These are phyloP conservation scores for Tarenaya hassleriana DNA, from an alignment of 345 rosid species.

Conservation along the genomic window DNA sequence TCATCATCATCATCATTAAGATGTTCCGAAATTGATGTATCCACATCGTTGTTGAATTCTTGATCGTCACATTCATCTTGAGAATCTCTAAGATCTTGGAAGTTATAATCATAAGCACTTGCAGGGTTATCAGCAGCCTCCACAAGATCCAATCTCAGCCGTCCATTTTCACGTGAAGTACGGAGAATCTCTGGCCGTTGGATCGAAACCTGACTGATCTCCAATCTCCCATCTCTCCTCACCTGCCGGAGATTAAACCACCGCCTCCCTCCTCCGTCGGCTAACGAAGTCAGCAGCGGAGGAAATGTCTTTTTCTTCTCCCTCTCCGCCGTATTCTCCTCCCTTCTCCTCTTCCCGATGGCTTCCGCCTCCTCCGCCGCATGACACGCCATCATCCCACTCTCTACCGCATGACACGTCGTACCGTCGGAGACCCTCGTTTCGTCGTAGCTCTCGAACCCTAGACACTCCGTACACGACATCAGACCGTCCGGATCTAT, in stretches of 20 bases:
- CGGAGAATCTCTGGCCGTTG: constrained; percentile 53
- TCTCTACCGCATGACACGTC: constrained; percentile 5
- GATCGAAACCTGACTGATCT: constrained; percentile 51
- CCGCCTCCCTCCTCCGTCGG: constrained; percentile 51
- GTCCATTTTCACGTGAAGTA: constrained; percentile 49
- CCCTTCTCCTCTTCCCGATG: constrained; percentile 20
- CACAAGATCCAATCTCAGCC: constrained; percentile 56
- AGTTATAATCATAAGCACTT: background rate
- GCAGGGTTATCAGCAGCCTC: constrained; percentile 7
- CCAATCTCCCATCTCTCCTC: constrained; percentile 68
- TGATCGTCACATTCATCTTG: constrained; percentile 24
- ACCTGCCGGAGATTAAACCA: constrained; percentile 52
- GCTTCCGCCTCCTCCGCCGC: background rate
- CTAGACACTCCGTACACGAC: constrained; percentile 84
- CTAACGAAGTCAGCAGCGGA: constrained; percentile 63
- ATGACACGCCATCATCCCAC: background rate
- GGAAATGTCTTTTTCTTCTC: constrained; percentile 33
- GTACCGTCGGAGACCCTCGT: constrained; percentile 36
- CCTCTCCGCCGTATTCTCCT: constrained; percentile 21
- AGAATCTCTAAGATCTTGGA: constrained; percentile 4
- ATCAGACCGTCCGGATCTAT: constrained; percentile 45
- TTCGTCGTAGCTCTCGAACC: constrained; percentile 77
- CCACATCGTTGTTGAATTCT: constrained; percentile 11
- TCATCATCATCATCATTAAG: no score
- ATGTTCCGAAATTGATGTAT: no score